A percentile compares a stretch with the other conserved stretches of the same genome.
Evolutionary conservation across 2,329 filamentous ascomycete species (phyloP).

Genomic region (Paraphoma sp.): DNA sequence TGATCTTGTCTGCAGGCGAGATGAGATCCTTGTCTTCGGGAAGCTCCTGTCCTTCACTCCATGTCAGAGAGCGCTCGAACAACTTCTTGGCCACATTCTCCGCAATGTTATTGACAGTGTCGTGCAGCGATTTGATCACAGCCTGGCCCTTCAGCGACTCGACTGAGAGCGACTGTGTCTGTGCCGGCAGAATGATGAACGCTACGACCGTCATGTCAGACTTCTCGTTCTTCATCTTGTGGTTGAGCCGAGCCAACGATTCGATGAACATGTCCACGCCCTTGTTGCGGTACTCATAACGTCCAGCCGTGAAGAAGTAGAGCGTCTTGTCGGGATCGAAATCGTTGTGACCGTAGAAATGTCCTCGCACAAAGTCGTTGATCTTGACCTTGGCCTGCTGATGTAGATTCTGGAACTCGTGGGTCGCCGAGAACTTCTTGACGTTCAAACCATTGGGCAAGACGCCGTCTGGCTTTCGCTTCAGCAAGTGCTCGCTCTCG

Average conservation of each 20-base stretch:
- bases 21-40: slow-evolving; percentile 98
- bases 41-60: slow-evolving; percentile 92
- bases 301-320: slow-evolving; percentile 95
- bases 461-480: slow-evolving; percentile 96
- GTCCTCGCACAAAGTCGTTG: slow-evolving; percentile 94
- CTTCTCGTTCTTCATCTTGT: slow-evolving; percentile 81
- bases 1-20: slow-evolving; percentile 87
- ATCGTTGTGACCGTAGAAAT: slow-evolving; percentile 98
- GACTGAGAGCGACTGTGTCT: slow-evolving; percentile 92
- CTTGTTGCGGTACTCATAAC: slow-evolving; percentile 98
- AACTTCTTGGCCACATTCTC: slow-evolving; percentile 90
- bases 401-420: slow-evolving; percentile 98
- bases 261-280: slow-evolving; percentile 99
- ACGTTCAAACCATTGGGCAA: slow-evolving; percentile 97
- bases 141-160: slow-evolving; percentile 96
- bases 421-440: slow-evolving; percentile 96
- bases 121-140: slow-evolving; percentile 92
- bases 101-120: slow-evolving; percentile 93
- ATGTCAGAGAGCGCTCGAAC: slow-evolving; percentile 91
- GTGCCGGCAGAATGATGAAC: slow-evolving; percentile 98
- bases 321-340: slow-evolving; percentile 96
- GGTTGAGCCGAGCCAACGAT: slow-evolving; percentile 90
- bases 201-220: slow-evolving; percentile 95
- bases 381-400: slow-evolving; percentile 98
- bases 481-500: slow-evolving; percentile 95